Base-by-base conservation (phyloP, 75 land plant species). In the Larix kaempferi region DNA sequence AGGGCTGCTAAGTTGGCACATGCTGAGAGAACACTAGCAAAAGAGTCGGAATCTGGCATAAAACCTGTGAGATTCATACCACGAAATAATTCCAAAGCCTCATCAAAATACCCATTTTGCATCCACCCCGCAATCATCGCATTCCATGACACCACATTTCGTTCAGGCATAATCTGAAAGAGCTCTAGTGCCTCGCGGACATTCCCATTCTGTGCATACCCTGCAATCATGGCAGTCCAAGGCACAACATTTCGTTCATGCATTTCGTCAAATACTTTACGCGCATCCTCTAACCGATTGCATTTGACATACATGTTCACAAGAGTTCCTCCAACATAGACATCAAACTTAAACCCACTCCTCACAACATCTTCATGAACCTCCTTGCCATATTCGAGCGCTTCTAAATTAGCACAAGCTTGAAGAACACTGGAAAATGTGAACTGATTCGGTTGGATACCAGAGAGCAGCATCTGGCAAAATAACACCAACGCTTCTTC, bases 111-210 rank as follows among this genome's bases (percentile, higher is more conserved):
- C 41, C 88, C 88, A 56, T 84, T 75, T 27, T 90, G 88, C 0
- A 84, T 57, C 61, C 85, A 88, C 49, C 90, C 92, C 80, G 82
- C 90, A 55, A 90, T 88, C 86, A 90, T 83, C 66, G 86, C 84
- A 78, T 84, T 90, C 92, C 92, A 90, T 64, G 88, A 88, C 33
- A 86, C 82, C 5, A 76, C 85, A 78, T 90, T 87, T 76, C 72
- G 79, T 41, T 84, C 86, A 27, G 16, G 33, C 84, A 81, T 57
- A 58, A 11, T 49, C 11, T 49, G 54, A 49, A 49, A 49, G 54
- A 49, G 54, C 54, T 49, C 11, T 49, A 49, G 54, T 10, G 54
- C 54, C 54, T 49, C 54, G 10, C 2, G 12, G 10, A 10, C 12
- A 10, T 49, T 11, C 10, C 54, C 54, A 49, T 49, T 49, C 12